phyloP scores from a whole-genome alignment of 768 basidiomycete genomes.

The Xanthoconium stramineum region DNA sequence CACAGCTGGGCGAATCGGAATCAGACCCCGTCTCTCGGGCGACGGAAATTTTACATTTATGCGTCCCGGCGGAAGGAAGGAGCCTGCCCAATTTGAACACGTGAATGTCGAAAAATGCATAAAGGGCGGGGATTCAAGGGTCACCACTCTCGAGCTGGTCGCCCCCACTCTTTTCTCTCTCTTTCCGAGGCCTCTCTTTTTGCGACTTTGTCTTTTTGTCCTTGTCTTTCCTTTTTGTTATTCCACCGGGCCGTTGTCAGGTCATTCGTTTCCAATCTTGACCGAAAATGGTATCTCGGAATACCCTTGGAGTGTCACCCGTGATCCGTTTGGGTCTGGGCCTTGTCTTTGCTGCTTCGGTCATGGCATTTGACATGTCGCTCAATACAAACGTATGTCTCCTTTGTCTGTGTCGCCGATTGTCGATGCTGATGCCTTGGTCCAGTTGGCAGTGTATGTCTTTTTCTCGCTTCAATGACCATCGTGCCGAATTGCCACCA shows the following conservation, averaged over 20 bases:
- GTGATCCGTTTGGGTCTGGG: slow-evolving; percentile 16
- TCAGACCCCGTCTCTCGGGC: not conserved
- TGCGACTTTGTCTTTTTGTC: not conserved
- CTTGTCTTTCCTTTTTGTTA: not conserved
- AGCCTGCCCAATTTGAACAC: slow-evolving; percentile 11
- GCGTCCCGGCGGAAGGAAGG: slow-evolving; percentile 10
- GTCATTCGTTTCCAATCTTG: not conserved
- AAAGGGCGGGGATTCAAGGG: slow-evolving; percentile 2
- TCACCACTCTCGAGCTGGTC: not conserved
- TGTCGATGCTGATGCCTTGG: not conserved
- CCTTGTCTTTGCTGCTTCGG: slow-evolving; percentile 10
- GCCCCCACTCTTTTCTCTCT: not conserved
- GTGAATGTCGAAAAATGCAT: slow-evolving; percentile 11
- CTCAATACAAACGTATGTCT: slow-evolving; percentile 22
- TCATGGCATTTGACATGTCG: slow-evolving; percentile 26
- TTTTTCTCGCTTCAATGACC: not conserved
- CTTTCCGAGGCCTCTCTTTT: not conserved
- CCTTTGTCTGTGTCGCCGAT: not conserved
- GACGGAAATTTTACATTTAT: not conserved
- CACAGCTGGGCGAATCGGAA: slow-evolving; percentile 17
- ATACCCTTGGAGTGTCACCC: not conserved
- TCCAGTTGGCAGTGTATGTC: slow-evolving; percentile 26
- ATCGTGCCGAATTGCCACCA: not conserved
- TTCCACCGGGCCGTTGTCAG: not conserved
- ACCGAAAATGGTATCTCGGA: slow-evolving; percentile 10